Base-by-base conservation (phyloP, 768 basidiomycete species). In the Pleurotus djamor region DNA sequence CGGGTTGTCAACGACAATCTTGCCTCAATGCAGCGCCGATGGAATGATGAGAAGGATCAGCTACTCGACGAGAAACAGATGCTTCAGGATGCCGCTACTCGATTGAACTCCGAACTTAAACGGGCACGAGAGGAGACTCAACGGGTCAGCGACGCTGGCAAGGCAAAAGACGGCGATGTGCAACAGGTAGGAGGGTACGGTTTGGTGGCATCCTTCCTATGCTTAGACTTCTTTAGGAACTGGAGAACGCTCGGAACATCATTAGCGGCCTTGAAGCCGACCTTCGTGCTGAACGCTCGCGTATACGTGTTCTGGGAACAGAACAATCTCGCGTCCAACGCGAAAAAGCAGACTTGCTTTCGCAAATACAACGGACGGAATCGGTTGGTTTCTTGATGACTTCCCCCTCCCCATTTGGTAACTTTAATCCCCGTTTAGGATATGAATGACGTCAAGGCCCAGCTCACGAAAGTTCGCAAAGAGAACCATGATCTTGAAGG, bases 401-500 rank as follows among this genome's bases (percentile, higher is more conserved):
- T 41, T 57, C 47, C 48, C 28, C 36, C 21, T 38, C 6, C 33
- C n/a, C 21, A 47, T 49, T 16, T 44, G 64, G 33, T 48, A 54
- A 61, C 48, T 66, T 61, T 45, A 10, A 4, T 32, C 16, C n/a
- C 5, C 52, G 33, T 21, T 21, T 64, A 93, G 91, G 91, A 92
- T 66, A 91, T 94, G 83, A 84, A 88, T 28, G 89, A 88, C 52
- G 83, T 94, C 45, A 87, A 84, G 63, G 71, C 79, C 10, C 86
- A 94, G 36, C 70, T 93, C 5, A 83, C 87, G 47, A 79, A 78
- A 58, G 75, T 84, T 70, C 94, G 91, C 71, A 83, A 85, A 59
- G 87, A 91, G 65, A 93, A 88, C 62, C 79, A 84, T 28, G 83
- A 84, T 16, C 76, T 94, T 32, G 91, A 93, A 69, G 78, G 75